These are phyloP conservation scores for Talaromyces sp. DNA, from an alignment of 2,329 filamentous ascomycete genomes.

Conservation along the genomic window DNA sequence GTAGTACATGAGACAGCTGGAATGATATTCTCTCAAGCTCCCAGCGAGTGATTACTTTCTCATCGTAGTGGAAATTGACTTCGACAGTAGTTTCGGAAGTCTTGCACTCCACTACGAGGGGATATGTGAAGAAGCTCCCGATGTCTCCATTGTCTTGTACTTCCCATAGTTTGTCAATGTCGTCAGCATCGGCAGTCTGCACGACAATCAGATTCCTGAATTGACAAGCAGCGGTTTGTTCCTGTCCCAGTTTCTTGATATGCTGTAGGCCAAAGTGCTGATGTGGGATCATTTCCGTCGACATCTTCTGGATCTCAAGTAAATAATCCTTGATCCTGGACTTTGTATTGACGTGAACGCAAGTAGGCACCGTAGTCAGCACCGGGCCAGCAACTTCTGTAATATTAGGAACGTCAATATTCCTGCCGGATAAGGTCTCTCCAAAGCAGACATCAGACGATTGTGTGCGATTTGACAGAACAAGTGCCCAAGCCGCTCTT, in stretches of 20 bases:
- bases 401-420: conserved; percentile 47
- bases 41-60: conserved; percentile 49
- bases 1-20: conserved; percentile 43
- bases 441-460: conserved; percentile 48
- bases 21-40: conserved; percentile 52
- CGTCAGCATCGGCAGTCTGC: conserved; percentile 25
- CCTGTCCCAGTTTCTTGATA: conserved; percentile 50
- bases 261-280: conserved; percentile 57
- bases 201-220: conserved; percentile 47
- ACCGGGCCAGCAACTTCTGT: conserved; percentile 34
- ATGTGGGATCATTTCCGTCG: conserved; percentile 55
- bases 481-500: conserved; percentile 36
- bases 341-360: conserved; percentile 35
- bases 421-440: conserved; percentile 51
- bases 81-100: conserved; percentile 50
- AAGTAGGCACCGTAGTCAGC: conserved; percentile 23
- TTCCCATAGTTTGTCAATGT: conserved; percentile 27
- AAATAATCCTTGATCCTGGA: conserved; percentile 48
- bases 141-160: conserved; percentile 48
- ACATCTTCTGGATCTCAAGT: conserved; percentile 52
- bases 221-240: conserved; percentile 41
- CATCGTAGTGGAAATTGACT: conserved; percentile 62
- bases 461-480: conserved; percentile 15
- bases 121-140: conserved; percentile 55
- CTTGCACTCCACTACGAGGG: conserved; percentile 62